These are phyloP conservation scores for Pseudogymnoascus sp. DNA, from an alignment of 2,329 filamentous ascomycete genomes.

Conservation along the genomic window DNA sequence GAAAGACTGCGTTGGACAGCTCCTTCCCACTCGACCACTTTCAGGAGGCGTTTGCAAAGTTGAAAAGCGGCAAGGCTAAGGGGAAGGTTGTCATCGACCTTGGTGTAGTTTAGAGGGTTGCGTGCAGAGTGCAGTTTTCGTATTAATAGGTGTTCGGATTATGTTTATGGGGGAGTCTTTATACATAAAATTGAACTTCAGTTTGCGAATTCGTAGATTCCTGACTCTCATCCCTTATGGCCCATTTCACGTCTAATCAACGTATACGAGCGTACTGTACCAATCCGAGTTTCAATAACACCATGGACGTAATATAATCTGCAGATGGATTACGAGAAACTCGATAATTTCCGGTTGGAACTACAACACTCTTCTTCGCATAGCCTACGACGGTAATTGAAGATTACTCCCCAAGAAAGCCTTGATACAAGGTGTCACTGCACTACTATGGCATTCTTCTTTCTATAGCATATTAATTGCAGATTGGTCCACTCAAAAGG, in stretches of 20 bases:
- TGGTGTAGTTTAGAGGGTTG: background rate
- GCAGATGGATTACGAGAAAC: background rate
- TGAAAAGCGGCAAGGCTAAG: conserved; percentile 32
- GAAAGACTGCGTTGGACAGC: conserved; percentile 32
- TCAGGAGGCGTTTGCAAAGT: conserved; percentile 31
- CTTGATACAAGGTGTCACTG: background rate
- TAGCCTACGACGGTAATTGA: background rate
- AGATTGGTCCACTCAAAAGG: conserved; percentile 9
- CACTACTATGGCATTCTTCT: background rate
- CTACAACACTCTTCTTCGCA: background rate
- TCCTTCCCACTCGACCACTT: conserved; percentile 33
- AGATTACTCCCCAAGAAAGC: too few species aligned
- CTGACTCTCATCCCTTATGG: background rate
- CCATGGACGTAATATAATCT: background rate
- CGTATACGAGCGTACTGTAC: background rate
- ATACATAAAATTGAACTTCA: background rate
- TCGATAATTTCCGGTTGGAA: background rate
- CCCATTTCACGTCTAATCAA: background rate
- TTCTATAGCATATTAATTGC: too few species aligned
- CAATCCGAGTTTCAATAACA: background rate
- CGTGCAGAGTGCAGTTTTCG: background rate
- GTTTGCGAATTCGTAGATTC: background rate
- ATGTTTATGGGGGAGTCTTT: background rate
- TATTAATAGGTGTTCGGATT: background rate
- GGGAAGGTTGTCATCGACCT: conserved; percentile 36